Evolutionary conservation across 805 yeast genomes (phyloP), one percentile per base, ranked within the genome.

Genomic region (Soucietia sequanensis): DNA sequence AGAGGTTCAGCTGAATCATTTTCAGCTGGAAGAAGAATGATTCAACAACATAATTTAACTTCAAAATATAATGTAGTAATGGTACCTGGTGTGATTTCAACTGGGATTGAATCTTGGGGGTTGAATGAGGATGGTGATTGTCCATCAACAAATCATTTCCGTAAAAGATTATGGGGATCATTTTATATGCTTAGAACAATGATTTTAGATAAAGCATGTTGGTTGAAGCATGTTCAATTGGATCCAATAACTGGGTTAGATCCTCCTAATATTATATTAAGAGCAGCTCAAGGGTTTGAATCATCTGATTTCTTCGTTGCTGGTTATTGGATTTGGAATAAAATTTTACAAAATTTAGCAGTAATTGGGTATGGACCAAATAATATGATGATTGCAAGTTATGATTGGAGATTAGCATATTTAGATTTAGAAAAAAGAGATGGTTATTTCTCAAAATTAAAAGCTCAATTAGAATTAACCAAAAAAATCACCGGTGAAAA

Each of bases 301-400:
- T 93, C 96, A 1, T 93, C 96, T 0, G 99, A 93, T 61, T 93
- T 88, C 60, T 93, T 93, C 52, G 80, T 93, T 60, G 86, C 97
- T 3, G 99, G 99, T 0, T 93, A 93, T 59, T 93, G 99, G 99
- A 87, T 93, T 50, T 93, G 99, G 99, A 88, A 87, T 56, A 93
- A 93, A 56, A 78, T 93, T 34, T 69, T 93, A n/a, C 96, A 91
- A 59, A 93, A 93, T 52, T 66, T 93, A 45, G 95, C 96, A 3
- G 97, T 87, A 1, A 77, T 93, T 41, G 96, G 97, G 0, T 93
- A 93, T 60, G 95, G 87, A 31, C 91, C 96, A 2, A 83, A 87
- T 47, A 86, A 76, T 50, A 89, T 93, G 97, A 54, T 74, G 20
- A 81, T 90, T 35, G 99, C 98, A 1, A 75, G 96, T 1, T 93